These are phyloP conservation scores for Calonectria honghensis DNA, from an alignment of 2,329 filamentous ascomycete species.

Conservation along the genomic window DNA sequence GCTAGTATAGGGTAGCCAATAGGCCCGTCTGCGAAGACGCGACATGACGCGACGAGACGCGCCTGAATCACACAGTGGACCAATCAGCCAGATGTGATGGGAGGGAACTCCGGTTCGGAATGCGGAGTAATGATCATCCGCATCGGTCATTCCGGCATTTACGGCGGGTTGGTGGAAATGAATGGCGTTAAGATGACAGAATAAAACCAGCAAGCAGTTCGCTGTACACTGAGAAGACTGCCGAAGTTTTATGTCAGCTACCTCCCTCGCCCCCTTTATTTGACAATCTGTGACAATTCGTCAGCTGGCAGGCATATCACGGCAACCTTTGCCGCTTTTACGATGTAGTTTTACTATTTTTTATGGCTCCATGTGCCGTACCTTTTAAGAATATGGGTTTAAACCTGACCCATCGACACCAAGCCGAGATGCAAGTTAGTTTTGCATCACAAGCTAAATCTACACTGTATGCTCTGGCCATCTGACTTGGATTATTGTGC, in stretches of 20 bases:
- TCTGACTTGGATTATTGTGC: background rate
- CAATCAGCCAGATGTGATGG: background rate
- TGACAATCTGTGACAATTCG: background rate
- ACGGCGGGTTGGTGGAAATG: background rate
- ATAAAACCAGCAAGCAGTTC: background rate
- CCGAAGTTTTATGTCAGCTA: background rate
- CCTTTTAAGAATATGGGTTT: too few species aligned
- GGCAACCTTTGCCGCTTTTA: background rate
- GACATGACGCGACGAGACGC: background rate
- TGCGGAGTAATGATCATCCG: background rate
- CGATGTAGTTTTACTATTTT: too few species aligned
- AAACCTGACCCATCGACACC: too few species aligned
- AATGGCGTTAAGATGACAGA: background rate
- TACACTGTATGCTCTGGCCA: too few species aligned
- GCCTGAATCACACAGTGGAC: background rate
- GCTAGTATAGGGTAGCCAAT: background rate
- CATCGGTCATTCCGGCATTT: background rate
- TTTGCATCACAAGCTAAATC: too few species aligned
- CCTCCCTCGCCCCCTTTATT: background rate
- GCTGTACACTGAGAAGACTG: background rate
- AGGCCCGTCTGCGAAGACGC: background rate
- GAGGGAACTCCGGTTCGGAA: background rate
- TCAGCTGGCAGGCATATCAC: background rate
- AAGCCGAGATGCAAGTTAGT: too few species aligned
- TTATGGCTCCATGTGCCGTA: too few species aligned